Conservation (phyloP, 1,139 yeast genomes). For the Kodamaea anthophila region DNA sequence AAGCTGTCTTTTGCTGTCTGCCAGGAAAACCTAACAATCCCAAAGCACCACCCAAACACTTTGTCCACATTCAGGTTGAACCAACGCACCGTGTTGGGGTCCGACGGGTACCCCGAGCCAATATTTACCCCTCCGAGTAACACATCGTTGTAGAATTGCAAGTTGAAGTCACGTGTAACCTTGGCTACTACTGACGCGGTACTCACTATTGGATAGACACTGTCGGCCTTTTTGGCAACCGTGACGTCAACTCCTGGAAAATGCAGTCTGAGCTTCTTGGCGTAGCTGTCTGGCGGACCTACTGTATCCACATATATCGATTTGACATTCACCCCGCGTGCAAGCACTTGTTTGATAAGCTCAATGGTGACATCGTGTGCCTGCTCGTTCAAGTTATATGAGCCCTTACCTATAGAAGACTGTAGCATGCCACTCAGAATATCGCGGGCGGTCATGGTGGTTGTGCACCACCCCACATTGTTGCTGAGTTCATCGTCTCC, state of each 20-base stretch:
- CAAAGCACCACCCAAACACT: constrained; percentile 81
- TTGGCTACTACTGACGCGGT: constrained; percentile 97
- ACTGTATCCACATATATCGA: constrained; percentile 91
- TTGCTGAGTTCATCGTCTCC: constrained; percentile 37
- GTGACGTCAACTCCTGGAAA: constrained; percentile 73
- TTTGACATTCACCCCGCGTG: constrained; percentile 54
- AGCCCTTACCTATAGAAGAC: constrained; percentile 42
- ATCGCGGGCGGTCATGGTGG: constrained; percentile 80
- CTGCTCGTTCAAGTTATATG: constrained; percentile 84
- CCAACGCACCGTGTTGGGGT: constrained; percentile 79
- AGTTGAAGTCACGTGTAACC: constrained; percentile 80
- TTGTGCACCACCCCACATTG: constrained; percentile 83
- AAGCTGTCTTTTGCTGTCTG: constrained; percentile 80
- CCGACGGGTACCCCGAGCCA: constrained; percentile 95
- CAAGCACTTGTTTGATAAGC: constrained; percentile 56
- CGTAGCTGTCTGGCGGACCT: constrained; percentile 88
- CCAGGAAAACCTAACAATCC: constrained; percentile 85
- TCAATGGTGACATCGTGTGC: constrained; percentile 92
- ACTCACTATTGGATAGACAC: constrained; percentile 88
- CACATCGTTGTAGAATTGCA: constrained; percentile 31
- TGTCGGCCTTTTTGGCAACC: constrained; percentile 95
- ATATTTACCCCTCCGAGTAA: constrained; percentile 30
- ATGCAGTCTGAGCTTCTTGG: constrained; percentile 57
- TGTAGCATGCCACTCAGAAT: constrained; percentile 86
- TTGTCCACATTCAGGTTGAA: constrained; percentile 55